Percentiles rank a stretch among this genome's conserved stretches.
Evolutionary conservation across 176 grass and related monocot genomes (phyloP).

Genomic region (Guadua angustifolia): DNA sequence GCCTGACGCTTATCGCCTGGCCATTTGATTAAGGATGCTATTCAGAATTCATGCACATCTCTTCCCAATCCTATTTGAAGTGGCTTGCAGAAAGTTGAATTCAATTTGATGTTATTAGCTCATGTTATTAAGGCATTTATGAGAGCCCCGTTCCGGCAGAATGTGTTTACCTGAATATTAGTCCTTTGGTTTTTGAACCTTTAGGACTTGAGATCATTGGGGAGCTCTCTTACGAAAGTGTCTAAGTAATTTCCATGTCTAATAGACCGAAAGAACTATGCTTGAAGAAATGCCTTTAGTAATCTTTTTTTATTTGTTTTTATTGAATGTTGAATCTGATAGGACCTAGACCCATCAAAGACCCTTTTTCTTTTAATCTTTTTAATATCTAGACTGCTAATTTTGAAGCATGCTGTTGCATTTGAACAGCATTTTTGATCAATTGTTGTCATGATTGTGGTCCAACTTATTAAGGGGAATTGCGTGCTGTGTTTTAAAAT

Average conservation of each 20-base stretch:
- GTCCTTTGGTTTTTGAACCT: background rate
- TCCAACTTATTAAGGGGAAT: background rate
- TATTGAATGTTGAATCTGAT: background rate
- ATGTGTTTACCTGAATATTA: background rate
- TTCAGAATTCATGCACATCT: background rate
- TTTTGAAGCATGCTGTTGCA: background rate
- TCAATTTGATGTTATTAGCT: background rate
- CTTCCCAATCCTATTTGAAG: background rate
- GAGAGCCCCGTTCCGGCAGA: background rate
- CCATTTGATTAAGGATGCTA: background rate
- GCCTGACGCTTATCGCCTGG: background rate
- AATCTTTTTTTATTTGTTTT: background rate
- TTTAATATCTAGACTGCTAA: background rate
- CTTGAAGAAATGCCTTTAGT: background rate
- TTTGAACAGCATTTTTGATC: background rate
- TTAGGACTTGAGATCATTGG: too few relatives aligned
- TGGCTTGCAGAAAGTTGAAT: background rate
- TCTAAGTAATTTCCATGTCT: background rate
- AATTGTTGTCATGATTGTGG: background rate
- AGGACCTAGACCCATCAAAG: background rate
- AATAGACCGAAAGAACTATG: background rate
- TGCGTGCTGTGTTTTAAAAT: background rate
- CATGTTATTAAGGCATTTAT: background rate
- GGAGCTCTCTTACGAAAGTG: background rate
- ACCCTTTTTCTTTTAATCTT: background rate